Evolutionary conservation across 495 filamentous ascomycete genomes (phyloP).

Genomic region (Rusavskia elegans): DNA sequence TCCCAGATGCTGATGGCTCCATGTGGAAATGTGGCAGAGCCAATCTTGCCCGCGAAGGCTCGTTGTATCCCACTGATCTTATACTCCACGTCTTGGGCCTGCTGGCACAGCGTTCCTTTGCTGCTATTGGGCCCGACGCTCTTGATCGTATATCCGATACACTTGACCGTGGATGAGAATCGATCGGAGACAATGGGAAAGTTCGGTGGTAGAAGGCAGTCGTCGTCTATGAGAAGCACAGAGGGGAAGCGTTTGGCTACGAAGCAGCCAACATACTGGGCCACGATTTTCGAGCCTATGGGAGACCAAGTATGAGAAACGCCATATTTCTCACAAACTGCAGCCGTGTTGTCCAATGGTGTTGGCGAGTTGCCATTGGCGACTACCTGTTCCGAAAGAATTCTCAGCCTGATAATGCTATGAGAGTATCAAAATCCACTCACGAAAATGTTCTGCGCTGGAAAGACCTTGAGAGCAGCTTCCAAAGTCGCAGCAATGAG

Average conservation of each 20-base stretch:
- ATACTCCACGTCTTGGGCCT: constrained; percentile 33
- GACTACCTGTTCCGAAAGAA: constrained; percentile 11
- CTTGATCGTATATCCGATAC: constrained; percentile 31
- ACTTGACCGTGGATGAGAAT: constrained; percentile 20
- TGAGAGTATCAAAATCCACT: neutral
- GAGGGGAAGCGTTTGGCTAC: constrained; percentile 24
- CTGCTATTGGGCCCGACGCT: constrained; percentile 19
- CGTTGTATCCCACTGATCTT: constrained; percentile 25
- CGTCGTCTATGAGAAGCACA: constrained; percentile 31
- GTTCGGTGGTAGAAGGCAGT: constrained; percentile 27
- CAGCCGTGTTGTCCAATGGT: constrained; percentile 27
- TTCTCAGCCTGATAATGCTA: too few relatives aligned
- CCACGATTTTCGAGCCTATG: constrained; percentile 26
- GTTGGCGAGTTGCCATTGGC: constrained; percentile 26
- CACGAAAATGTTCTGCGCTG: constrained; percentile 25
- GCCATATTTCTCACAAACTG: constrained; percentile 25
- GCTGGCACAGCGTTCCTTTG: constrained; percentile 23
- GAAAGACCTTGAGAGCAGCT: constrained; percentile 31
- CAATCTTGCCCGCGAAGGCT: constrained; percentile 22
- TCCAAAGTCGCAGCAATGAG: constrained; percentile 27
- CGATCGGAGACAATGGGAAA: constrained; percentile 27
- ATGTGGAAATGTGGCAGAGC: constrained; percentile 27
- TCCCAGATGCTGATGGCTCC: constrained; percentile 31
- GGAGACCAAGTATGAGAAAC: constrained; percentile 26
- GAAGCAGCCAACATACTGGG: constrained; percentile 30